Percentiles rank a stretch among this genome's conserved stretches.
Evolutionary conservation across 1,284 basidiomycete genomes (phyloP).

Genomic region (Coniferiporia sulphurascens): DNA sequence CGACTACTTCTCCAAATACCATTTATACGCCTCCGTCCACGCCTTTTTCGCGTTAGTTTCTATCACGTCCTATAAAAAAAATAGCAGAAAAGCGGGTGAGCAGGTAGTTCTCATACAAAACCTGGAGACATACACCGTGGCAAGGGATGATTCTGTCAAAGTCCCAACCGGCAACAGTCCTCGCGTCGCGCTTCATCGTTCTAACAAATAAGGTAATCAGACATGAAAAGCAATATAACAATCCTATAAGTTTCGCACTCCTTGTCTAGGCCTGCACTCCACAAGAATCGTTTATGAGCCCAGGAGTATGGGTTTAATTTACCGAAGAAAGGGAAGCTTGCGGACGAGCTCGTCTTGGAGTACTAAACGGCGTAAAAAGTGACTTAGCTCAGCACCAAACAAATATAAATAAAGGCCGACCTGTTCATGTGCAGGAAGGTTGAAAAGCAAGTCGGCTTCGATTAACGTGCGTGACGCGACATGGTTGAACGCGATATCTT

Average conservation of each 20-base stretch:
- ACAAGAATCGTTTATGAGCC: constrained; percentile 53
- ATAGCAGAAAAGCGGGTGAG: not conserved
- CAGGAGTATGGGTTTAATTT: constrained; percentile 54
- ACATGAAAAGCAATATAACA: not conserved
- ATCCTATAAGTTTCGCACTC: constrained; percentile 39
- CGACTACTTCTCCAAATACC: constrained; percentile 7
- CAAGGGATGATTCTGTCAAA: constrained; percentile 90
- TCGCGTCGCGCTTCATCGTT: constrained; percentile 68
- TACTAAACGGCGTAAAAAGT: constrained; percentile 29
- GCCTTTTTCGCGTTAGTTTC: constrained; percentile 68
- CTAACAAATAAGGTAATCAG: constrained; percentile 32
- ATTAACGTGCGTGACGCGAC: constrained; percentile 73
- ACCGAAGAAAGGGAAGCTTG: constrained; percentile 42
- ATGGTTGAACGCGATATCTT: constrained; percentile 90
- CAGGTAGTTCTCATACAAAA: not conserved
- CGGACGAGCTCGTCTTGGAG: constrained; percentile 49
- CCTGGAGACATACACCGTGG: constrained; percentile 64
- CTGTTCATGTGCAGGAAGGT: constrained; percentile 85
- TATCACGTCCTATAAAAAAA: constrained; percentile 34
- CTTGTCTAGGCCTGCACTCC: constrained; percentile 51
- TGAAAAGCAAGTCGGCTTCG: constrained; percentile 87
- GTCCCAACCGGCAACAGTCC: constrained; percentile 76
- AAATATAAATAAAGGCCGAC: constrained; percentile 34
- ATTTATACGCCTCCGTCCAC: constrained; percentile 49
- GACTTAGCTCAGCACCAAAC: constrained; percentile 6